Percentiles rank a stretch among this genome's conserved stretches.
These are phyloP conservation scores for Omphalea diandra DNA, from an alignment of 441 rosid species.

Conservation along the genomic window DNA sequence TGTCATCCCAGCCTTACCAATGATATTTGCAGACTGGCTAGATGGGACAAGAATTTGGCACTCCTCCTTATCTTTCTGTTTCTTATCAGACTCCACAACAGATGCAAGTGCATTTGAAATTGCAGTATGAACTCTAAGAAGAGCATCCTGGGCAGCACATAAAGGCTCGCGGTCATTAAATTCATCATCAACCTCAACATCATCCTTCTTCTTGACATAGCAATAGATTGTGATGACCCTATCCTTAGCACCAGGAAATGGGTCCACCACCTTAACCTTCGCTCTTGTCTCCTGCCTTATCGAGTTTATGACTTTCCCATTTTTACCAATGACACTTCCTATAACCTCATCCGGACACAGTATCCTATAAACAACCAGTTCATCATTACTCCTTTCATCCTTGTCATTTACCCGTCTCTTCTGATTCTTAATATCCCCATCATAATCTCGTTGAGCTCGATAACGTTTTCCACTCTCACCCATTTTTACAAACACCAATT, in stretches of 20 bases:
- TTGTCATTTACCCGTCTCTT: slow-evolving; percentile 62
- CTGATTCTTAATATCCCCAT: slow-evolving; percentile 49
- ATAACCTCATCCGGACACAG: slow-evolving; percentile 86
- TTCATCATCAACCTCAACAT: slow-evolving; percentile 63
- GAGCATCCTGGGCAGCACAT: slow-evolving; percentile 92
- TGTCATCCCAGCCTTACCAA: slow-evolving; percentile 84
- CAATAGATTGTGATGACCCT: slow-evolving; percentile 77
- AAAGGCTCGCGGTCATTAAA: slow-evolving; percentile 49
- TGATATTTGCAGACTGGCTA: slow-evolving; percentile 90
- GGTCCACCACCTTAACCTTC: slow-evolving; percentile 88
- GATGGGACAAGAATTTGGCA: slow-evolving; percentile 84
- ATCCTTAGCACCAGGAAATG: slow-evolving; percentile 68
- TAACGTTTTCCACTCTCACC: slow-evolving; percentile 74
- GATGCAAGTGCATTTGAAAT: slow-evolving; percentile 59
- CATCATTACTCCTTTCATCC: slow-evolving; percentile 54
- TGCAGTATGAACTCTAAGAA: slow-evolving; percentile 69
- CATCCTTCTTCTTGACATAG: slow-evolving; percentile 67
- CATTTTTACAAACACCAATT: slow-evolving; percentile 38
- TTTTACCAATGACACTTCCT: slow-evolving; percentile 96
- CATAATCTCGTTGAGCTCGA: slow-evolving; percentile 49
- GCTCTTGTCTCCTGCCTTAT: slow-evolving; percentile 93
- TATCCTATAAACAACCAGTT: slow-evolving; percentile 76
- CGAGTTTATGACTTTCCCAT: slow-evolving; percentile 80
- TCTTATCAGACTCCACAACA: slow-evolving; percentile 51
- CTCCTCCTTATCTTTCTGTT: slow-evolving; percentile 57